Percentiles rank a stretch among this genome's conserved stretches.
Conservation (phyloP, 495 filamentous ascomycete genomes). For the Cladorrhinum samala region DNA sequence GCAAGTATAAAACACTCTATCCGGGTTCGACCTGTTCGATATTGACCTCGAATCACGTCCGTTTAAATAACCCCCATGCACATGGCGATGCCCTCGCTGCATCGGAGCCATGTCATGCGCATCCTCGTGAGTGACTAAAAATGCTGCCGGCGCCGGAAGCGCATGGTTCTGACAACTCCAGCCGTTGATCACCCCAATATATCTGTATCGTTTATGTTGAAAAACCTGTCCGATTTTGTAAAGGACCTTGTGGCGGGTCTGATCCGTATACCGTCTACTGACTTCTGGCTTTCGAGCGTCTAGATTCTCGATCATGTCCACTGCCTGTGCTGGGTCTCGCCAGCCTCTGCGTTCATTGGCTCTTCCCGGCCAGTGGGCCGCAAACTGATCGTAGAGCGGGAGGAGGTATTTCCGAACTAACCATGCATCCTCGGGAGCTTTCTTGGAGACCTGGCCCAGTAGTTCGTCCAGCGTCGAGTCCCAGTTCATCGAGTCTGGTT, state of each 20-base stretch:
- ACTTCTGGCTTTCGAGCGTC: constrained; percentile 56
- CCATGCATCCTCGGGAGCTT: constrained; percentile 54
- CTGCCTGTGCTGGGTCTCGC: constrained; percentile 35
- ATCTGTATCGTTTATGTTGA: constrained; percentile 72
- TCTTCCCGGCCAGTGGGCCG: constrained; percentile 10
- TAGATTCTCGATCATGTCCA: constrained; percentile 52
- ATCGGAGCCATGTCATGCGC: constrained; percentile 47
- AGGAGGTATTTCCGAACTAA: constrained; percentile 59
- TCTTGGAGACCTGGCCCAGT: constrained; percentile 61
- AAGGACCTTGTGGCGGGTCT: constrained; percentile 40
- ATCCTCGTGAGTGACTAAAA: constrained; percentile 44
- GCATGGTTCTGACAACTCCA: constrained; percentile 52
- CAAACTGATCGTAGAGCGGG: constrained; percentile 47
- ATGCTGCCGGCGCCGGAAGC: constrained; percentile 23
- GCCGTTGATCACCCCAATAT: constrained; percentile 74
- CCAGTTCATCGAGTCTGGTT: constrained; percentile 32
- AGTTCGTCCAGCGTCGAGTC: constrained; percentile 50
- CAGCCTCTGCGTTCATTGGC: constrained; percentile 14
- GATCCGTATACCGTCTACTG: constrained; percentile 39
- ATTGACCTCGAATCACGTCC: too few species aligned
- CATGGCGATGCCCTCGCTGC: constrained; percentile 45
- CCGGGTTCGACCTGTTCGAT: too few species aligned
- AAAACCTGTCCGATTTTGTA: constrained; percentile 83
- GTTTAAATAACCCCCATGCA: too few species aligned
- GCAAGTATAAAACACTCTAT: constrained; percentile 71